A percentile compares a stretch with the other conserved stretches of the same genome.
These are phyloP conservation scores for Syncephalastrum contaminatum DNA, from an alignment of 371 early-diverging fungal species.

Conservation along the genomic window DNA sequence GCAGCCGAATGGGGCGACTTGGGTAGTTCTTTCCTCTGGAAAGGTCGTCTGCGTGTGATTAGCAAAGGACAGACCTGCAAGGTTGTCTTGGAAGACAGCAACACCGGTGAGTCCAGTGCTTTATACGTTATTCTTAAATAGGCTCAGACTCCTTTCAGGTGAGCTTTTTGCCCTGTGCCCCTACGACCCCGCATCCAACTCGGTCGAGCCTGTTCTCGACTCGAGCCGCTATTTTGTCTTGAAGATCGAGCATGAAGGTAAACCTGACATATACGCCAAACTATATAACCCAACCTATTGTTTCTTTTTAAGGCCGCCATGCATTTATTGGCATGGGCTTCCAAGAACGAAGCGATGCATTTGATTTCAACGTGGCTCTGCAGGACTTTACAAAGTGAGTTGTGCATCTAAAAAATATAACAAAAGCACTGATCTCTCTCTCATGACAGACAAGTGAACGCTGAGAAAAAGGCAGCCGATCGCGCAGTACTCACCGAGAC, in stretches of 20 bases:
- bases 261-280: conserved; percentile 1
- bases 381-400: conserved; percentile 78
- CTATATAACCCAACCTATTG: neutral
- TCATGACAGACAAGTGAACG: conserved; percentile 54
- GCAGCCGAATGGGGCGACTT: conserved; percentile 89
- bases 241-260: conserved; percentile 77
- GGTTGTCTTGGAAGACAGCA: conserved; percentile 81
- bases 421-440: neutral
- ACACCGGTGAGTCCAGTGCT: conserved; percentile 42
- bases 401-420: neutral
- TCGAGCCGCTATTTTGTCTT: conserved; percentile 93
- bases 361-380: conserved; percentile 91
- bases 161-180: conserved; percentile 87
- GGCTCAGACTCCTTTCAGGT: conserved; percentile 40
- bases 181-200: conserved; percentile 68
- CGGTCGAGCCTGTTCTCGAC: conserved; percentile 88
- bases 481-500: conserved; percentile 44
- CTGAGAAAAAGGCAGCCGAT: conserved; percentile 51
- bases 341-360: conserved; percentile 82
- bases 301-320: conserved; percentile 56
- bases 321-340: conserved; percentile 92
- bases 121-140: neutral
- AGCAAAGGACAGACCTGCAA: conserved; percentile 67
- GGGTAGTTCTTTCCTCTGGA: conserved; percentile 72
- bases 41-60: conserved; percentile 78